phyloP scores from a whole-genome alignment of 805 yeast species.

The Candida berthetii region DNA sequence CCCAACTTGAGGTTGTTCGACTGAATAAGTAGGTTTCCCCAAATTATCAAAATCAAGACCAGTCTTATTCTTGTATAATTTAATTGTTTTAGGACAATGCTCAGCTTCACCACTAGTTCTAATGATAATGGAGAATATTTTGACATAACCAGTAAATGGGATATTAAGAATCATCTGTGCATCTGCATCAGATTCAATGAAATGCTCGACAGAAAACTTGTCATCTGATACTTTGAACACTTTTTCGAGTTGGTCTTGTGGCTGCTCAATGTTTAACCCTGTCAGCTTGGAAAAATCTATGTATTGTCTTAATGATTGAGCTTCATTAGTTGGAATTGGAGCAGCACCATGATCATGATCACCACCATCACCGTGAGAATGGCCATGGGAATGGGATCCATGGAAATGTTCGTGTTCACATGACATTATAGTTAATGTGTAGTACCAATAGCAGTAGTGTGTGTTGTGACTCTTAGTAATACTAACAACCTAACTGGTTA shows the following conservation, averaged over 20 bases:
- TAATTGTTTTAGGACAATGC: conserved; percentile 64
- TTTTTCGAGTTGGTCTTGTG: conserved; percentile 36
- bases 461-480: too few relatives aligned
- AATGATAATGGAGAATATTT: conserved; percentile 65
- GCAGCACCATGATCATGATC: conserved; percentile 24
- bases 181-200: conserved; percentile 69
- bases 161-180: conserved; percentile 70
- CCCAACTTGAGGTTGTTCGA: conserved; percentile 66
- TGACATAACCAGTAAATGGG: conserved; percentile 76
- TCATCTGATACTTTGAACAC: conserved; percentile 44
- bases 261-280: conserved; percentile 57
- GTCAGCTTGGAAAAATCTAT: conserved; percentile 56
- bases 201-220: conserved; percentile 39
- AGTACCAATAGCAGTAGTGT: too few relatives aligned
- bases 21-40: conserved; percentile 39
- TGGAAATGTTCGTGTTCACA: conserved; percentile 22
- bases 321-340: conserved; percentile 63
- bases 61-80: conserved; percentile 65
- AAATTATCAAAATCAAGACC: conserved; percentile 68
- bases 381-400: conserved; percentile 28
- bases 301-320: conserved; percentile 59
- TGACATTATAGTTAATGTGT: neutral
- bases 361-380: conserved; percentile 4
- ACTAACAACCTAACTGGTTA: too few relatives aligned
- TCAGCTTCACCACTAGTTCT: conserved; percentile 53